A percentile compares a stretch with the other conserved stretches of the same genome.
These are phyloP conservation scores for Microascus cirrosus DNA, from an alignment of 2,329 filamentous ascomycete species.

Conservation along the genomic window DNA sequence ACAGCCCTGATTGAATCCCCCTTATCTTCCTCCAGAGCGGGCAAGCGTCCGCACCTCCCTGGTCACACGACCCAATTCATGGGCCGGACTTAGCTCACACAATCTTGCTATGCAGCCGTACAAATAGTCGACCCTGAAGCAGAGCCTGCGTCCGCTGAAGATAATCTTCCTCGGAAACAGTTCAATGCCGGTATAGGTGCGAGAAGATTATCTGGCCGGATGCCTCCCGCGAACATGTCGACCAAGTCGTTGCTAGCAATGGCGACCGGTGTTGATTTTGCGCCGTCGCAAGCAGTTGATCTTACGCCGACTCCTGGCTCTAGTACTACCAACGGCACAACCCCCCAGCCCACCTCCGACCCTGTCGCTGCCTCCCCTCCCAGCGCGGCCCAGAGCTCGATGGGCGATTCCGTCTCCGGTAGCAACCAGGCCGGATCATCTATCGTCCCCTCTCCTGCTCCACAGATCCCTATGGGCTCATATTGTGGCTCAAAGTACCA, in stretches of 20 bases:
- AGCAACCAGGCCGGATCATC: background rate
- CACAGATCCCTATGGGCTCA: background rate
- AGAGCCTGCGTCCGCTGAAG: conserved; percentile 7
- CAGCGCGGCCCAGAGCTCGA: background rate
- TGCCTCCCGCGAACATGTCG: conserved; percentile 8
- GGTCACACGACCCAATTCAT: background rate
- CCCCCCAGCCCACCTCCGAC: conserved; percentile 16
- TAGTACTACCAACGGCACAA: background rate
- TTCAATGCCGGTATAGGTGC: conserved; percentile 16
- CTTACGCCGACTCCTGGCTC: background rate
- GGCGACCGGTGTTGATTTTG: background rate
- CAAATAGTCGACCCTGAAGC: conserved; percentile 44
- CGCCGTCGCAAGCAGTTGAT: conserved; percentile 14
- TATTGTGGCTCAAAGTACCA: conserved; percentile 22
- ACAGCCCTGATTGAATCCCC: background rate
- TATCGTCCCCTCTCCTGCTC: background rate
- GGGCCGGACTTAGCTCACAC: background rate
- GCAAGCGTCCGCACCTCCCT: background rate
- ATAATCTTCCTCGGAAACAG: conserved; percentile 22
- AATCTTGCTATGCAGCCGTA: conserved; percentile 18
- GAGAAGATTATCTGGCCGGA: conserved; percentile 29
- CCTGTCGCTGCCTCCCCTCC: background rate
- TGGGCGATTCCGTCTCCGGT: background rate
- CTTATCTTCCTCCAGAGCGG: background rate
- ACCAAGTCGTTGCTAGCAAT: conserved; percentile 3